These are phyloP conservation scores for Calendula officinalis DNA, from an alignment of 129 eudicot genomes.

Conservation along the genomic window DNA sequence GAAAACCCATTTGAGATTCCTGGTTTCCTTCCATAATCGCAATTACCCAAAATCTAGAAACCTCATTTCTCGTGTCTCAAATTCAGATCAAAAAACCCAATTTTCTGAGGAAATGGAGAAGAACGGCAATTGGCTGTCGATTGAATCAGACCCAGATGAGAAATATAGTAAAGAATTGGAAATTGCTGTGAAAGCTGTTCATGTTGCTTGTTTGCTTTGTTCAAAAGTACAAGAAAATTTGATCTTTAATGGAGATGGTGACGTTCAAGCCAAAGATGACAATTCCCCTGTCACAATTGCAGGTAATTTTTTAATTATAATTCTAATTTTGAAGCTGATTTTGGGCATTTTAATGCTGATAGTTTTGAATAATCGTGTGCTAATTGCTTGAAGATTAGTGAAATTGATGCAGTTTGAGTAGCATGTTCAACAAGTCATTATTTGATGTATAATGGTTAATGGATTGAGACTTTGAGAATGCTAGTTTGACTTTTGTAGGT, in stretches of 20 bases:
- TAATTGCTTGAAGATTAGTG: slow-evolving; percentile 4
- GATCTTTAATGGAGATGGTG: slow-evolving; percentile 41
- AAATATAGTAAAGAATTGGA: slow-evolving; percentile 59
- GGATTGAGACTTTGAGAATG: neutral
- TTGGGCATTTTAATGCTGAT: slow-evolving; percentile 3
- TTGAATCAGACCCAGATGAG: slow-evolving; percentile 22
- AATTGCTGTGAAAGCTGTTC: slow-evolving; percentile 85
- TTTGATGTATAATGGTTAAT: slow-evolving; percentile 6
- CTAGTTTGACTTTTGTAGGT: slow-evolving; percentile 18
- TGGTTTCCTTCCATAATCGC: slow-evolving; percentile 21
- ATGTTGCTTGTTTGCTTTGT: slow-evolving; percentile 78
- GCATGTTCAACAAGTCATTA: neutral
- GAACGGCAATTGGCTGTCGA: slow-evolving; percentile 12
- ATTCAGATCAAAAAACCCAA: slow-evolving; percentile 27
- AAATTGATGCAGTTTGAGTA: slow-evolving; percentile 12
- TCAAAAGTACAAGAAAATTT: slow-evolving; percentile 61
- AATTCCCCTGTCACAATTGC: slow-evolving; percentile 88
- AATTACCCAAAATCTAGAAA: slow-evolving; percentile 26
- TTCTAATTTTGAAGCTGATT: slow-evolving; percentile 1
- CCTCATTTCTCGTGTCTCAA: slow-evolving; percentile 33
- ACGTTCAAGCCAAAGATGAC: slow-evolving; percentile 76
- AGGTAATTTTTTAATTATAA: slow-evolving; percentile 34
- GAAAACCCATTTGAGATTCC: slow-evolving; percentile 20
- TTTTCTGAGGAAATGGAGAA: slow-evolving; percentile 41
- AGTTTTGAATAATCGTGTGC: neutral